A percentile compares a stretch with the other conserved stretches of the same genome.
phyloP scores from a whole-genome alignment of 495 filamentous ascomycete genomes.

The Daldinia bambusicola region DNA sequence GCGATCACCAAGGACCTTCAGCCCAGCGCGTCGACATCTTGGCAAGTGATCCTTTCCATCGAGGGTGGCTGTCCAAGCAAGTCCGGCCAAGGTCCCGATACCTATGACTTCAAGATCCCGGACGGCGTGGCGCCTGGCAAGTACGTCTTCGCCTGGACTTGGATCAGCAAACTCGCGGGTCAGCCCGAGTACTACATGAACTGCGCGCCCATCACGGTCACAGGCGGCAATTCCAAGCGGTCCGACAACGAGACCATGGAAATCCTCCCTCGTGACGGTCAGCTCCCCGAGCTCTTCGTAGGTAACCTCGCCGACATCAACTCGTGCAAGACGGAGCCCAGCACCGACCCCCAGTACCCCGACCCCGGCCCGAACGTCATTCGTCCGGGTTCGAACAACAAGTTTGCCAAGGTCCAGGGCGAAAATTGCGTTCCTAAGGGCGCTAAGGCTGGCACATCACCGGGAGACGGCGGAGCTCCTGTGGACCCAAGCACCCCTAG shows the following conservation, averaged over 20 bases:
- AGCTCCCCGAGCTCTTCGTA: constrained; percentile 83
- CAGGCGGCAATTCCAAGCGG: constrained; percentile 27
- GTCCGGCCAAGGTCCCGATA: constrained; percentile 53
- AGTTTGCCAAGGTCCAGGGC: constrained; percentile 31
- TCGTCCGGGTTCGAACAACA: constrained; percentile 41
- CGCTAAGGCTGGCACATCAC: constrained; percentile 30
- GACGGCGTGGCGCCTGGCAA: constrained; percentile 66
- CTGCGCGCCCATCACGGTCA: constrained; percentile 42
- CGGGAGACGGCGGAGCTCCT: constrained; percentile 18
- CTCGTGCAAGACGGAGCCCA: constrained; percentile 64
- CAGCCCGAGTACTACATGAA: constrained; percentile 66
- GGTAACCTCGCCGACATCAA: constrained; percentile 70
- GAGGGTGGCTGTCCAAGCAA: constrained; percentile 80
- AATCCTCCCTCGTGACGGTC: constrained; percentile 55
- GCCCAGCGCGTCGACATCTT: constrained; percentile 66
- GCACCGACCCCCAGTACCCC: constrained; percentile 62
- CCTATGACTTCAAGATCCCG: constrained; percentile 69
- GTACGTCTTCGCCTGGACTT: constrained; percentile 76
- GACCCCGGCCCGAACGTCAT: constrained; percentile 66
- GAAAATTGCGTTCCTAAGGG: constrained; percentile 42
- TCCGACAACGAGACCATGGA: constrained; percentile 55
- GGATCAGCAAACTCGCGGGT: constrained; percentile 37
- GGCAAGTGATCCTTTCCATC: constrained; percentile 85
- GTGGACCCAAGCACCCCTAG: constrained; percentile 4
- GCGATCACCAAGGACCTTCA: constrained; percentile 78